Percentiles rank a stretch among this genome's conserved stretches.
These are phyloP conservation scores for Naganishia vishniacii DNA, from an alignment of 768 basidiomycete species.

Conservation along the genomic window DNA sequence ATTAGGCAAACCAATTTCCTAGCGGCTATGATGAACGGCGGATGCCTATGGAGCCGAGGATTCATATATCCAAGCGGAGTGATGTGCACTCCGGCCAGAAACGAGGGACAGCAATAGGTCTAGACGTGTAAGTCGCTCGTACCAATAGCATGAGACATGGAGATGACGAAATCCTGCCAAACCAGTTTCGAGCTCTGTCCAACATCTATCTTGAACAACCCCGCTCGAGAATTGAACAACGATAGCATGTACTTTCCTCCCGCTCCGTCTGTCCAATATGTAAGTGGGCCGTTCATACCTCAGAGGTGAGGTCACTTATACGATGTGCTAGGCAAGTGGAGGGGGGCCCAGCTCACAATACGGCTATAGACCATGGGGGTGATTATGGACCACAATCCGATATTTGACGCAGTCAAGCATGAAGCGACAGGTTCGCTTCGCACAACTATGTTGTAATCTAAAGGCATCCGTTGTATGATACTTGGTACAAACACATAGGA, in stretches of 20 bases:
- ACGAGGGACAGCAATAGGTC: slow-evolving; percentile 40
- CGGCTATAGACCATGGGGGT: slow-evolving; percentile 27
- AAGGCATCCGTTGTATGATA: slow-evolving; percentile 18
- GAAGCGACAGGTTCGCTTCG: too few species aligned
- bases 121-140: slow-evolving; percentile 38
- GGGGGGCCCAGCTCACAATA: slow-evolving; percentile 25
- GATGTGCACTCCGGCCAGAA: slow-evolving; percentile 44
- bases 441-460: background rate
- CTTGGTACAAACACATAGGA: slow-evolving; percentile 13
- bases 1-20: background rate
- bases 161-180: background rate
- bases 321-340: slow-evolving; percentile 9
- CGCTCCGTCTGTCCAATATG: slow-evolving; percentile 32
- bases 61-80: slow-evolving; percentile 79
- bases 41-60: slow-evolving; percentile 68
- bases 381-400: background rate
- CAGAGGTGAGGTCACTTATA: background rate
- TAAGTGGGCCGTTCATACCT: slow-evolving; percentile 12
- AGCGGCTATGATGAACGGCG: slow-evolving; percentile 53
- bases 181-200: slow-evolving; percentile 46
- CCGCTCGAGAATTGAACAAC: slow-evolving; percentile 38
- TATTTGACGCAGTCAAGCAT: too few species aligned
- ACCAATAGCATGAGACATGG: background rate
- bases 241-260: slow-evolving; percentile 47
- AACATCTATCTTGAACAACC: slow-evolving; percentile 42